Percentiles rank a stretch among this genome's conserved stretches.
phyloP scores from a whole-genome alignment of 2,329 filamentous ascomycete genomes.

The Neurospora sp. region DNA sequence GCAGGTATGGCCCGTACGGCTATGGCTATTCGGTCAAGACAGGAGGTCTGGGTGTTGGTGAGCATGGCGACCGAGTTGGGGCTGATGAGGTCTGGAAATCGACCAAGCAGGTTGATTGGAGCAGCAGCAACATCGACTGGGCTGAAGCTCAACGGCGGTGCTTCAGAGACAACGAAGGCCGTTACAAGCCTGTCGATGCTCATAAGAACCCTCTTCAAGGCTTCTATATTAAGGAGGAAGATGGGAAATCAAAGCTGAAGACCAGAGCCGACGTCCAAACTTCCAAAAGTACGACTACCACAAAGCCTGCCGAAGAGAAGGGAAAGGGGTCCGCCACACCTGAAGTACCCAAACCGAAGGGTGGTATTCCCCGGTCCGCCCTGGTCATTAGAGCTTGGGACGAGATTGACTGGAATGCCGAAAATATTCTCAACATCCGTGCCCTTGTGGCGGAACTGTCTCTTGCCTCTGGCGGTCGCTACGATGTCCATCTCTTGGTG shows the following conservation, averaged over 20 bases:
- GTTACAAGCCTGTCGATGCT: conserved; percentile 48
- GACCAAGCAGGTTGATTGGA: conserved; percentile 65
- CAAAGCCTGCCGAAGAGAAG: conserved; percentile 13
- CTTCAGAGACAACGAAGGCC: conserved; percentile 56
- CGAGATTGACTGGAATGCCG: conserved; percentile 66
- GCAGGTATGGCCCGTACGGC: conserved; percentile 80
- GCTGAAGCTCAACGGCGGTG: conserved; percentile 68
- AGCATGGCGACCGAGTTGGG: conserved; percentile 75
- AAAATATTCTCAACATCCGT: conserved; percentile 73
- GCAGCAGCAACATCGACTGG: conserved; percentile 63
- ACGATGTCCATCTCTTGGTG: conserved; percentile 76
- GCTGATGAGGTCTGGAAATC: conserved; percentile 70
- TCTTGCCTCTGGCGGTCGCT: conserved; percentile 73
- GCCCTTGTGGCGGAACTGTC: conserved; percentile 76
- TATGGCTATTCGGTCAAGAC: conserved; percentile 71
- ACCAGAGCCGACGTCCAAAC: conserved; percentile 18
- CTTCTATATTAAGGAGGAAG: conserved; percentile 38
- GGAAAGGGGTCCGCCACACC: background rate
- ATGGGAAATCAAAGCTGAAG: conserved; percentile 16
- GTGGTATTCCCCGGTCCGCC: conserved; percentile 53
- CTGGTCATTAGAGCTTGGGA: conserved; percentile 77
- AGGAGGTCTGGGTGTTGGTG: conserved; percentile 76
- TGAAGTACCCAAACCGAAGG: conserved; percentile 16
- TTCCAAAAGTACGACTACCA: conserved; percentile 8
- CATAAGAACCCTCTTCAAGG: conserved; percentile 35